Conservation (phyloP, 352 stramenopile genomes). For the Globisporangium nagaii region DNA sequence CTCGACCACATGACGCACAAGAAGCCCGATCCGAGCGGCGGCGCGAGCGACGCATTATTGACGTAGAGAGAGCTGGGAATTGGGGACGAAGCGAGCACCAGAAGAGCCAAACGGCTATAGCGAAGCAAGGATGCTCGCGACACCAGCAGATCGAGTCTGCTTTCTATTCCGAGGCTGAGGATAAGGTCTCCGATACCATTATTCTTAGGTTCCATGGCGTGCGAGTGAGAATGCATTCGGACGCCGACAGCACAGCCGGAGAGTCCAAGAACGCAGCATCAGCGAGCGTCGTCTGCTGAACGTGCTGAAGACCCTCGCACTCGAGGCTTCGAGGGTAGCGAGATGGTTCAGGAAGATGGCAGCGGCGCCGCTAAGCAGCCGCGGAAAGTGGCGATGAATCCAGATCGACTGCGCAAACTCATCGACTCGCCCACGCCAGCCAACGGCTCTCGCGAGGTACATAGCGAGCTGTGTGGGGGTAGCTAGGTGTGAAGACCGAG, state of each 20-base stretch:
- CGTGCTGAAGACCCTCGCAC: neutral
- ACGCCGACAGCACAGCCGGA: too few species aligned
- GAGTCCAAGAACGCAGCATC: neutral
- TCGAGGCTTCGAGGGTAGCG: neutral
- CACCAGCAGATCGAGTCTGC: too few species aligned
- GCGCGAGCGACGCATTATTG: neutral
- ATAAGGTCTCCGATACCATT: too few species aligned
- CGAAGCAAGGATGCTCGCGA: too few species aligned
- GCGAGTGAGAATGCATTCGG: too few species aligned
- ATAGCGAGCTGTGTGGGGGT: too few species aligned
- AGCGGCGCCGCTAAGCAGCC: constrained; percentile 15
- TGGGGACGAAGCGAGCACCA: too few species aligned
- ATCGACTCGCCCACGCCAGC: constrained; percentile 43
- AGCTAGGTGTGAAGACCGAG: too few species aligned
- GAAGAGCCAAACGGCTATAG: too few species aligned
- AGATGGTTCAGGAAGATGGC: constrained; percentile 11
- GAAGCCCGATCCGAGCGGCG: constrained; percentile 2
- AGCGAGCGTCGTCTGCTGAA: neutral
- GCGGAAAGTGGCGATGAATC: constrained; percentile 40
- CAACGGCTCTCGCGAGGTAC: constrained; percentile 32
- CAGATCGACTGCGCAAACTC: constrained; percentile 48
- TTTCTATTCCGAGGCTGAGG: too few species aligned
- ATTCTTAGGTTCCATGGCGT: too few species aligned
- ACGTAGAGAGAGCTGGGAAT: too few species aligned
- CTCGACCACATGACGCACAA: constrained; percentile 28